Conservation (phyloP, 805 yeast species). For the Saccharomycopsis olivae region DNA sequence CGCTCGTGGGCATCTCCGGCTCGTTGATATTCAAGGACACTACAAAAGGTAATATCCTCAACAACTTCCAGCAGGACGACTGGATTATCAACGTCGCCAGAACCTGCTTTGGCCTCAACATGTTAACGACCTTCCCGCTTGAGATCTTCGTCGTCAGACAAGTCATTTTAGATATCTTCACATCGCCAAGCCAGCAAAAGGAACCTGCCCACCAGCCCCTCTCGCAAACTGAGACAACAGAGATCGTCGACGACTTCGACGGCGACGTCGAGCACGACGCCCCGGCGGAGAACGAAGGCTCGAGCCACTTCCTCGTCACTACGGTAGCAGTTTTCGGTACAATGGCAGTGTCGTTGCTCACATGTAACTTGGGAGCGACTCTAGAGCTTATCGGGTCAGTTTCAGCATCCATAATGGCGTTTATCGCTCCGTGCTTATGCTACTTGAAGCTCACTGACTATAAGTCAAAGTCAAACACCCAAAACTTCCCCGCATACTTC, state of each 20-base stretch:
- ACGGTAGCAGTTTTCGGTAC: slow-evolving; percentile 53
- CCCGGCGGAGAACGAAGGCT: too few species aligned
- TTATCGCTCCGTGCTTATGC: slow-evolving; percentile 82
- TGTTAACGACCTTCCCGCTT: slow-evolving; percentile 85
- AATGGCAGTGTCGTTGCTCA: slow-evolving; percentile 64
- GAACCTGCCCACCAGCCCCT: slow-evolving; percentile 5
- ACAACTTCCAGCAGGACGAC: slow-evolving; percentile 75
- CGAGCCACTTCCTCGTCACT: slow-evolving; percentile 54
- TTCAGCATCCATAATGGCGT: slow-evolving; percentile 87
- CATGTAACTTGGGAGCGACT: slow-evolving; percentile 84
- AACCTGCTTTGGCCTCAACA: slow-evolving; percentile 81
- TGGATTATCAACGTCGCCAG: slow-evolving; percentile 75
- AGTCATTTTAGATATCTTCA: slow-evolving; percentile 56
- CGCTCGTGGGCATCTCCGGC: slow-evolving; percentile 71
- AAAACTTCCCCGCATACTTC: slow-evolving; percentile 45
- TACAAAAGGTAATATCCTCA: slow-evolving; percentile 80
- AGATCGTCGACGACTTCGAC: too few species aligned
- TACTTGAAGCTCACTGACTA: slow-evolving; percentile 52
- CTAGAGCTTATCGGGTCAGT: slow-evolving; percentile 88
- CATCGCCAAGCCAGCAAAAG: too few species aligned
- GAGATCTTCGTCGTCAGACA: slow-evolving; percentile 88
- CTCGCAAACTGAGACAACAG: slow-evolving; percentile 11
- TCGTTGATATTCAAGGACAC: slow-evolving; percentile 60
- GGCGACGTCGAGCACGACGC: too few species aligned
- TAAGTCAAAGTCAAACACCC: slow-evolving; percentile 28